Conservation (phyloP, 1,284 basidiomycete species). For the Cutaneotrichosporon curvatum region DNA sequence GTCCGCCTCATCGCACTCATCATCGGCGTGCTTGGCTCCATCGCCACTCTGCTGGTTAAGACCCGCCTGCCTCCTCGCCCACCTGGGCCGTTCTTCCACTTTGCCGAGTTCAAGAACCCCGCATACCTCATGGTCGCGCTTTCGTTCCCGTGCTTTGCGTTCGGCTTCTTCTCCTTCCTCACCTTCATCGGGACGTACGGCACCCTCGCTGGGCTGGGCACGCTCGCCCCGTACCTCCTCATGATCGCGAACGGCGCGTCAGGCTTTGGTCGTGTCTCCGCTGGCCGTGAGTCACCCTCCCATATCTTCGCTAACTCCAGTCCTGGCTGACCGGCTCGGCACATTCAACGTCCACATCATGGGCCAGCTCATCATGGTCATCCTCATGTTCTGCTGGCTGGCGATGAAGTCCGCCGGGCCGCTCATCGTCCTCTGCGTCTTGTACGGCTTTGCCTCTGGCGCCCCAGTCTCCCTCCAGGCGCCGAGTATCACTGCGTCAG, state of each 20-base stretch:
- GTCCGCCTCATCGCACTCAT: slow-evolving; percentile 34
- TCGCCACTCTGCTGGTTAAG: slow-evolving; percentile 26
- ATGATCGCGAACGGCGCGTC: slow-evolving; percentile 34
- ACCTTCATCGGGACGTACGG: slow-evolving; percentile 38
- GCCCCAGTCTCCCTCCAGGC: slow-evolving; percentile 35
- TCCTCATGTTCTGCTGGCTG: slow-evolving; percentile 32
- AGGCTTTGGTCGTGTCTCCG: slow-evolving; percentile 26
- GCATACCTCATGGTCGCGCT: slow-evolving; percentile 26
- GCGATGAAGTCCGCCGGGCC: slow-evolving; percentile 19
- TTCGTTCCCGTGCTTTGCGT: slow-evolving; percentile 23
- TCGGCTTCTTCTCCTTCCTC: slow-evolving; percentile 32
- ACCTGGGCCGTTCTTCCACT: slow-evolving; percentile 28
- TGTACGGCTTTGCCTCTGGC: slow-evolving; percentile 31
- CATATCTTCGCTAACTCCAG: background rate
- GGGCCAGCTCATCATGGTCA: slow-evolving; percentile 19
- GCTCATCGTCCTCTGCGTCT: slow-evolving; percentile 25
- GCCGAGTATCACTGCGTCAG: slow-evolving; percentile 23
- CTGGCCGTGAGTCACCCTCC: slow-evolving; percentile 11
- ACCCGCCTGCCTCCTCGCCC: slow-evolving; percentile 33
- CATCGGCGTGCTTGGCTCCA: slow-evolving; percentile 17
- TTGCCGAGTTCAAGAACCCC: slow-evolving; percentile 26
- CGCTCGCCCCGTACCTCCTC: slow-evolving; percentile 34
- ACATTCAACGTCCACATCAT: slow-evolving; percentile 31
- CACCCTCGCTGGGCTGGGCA: slow-evolving; percentile 20
- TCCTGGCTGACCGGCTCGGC: slow-evolving; percentile 25